Evolutionary conservation across 225 moss, liverwort and hornwort genomes (phyloP).

Genomic region (Anthoceros angustus): DNA sequence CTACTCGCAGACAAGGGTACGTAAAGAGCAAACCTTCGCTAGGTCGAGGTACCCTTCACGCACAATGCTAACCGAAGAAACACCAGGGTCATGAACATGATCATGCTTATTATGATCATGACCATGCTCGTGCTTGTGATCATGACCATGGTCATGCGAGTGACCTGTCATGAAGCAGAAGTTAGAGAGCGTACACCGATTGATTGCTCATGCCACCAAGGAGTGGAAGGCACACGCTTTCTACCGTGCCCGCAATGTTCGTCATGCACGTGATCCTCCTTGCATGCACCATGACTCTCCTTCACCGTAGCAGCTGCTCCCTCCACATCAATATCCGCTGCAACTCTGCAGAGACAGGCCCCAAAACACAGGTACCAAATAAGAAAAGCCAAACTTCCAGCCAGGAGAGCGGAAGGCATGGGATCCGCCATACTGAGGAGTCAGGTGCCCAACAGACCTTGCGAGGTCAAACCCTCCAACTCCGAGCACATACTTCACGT

Average conservation of each 20-base stretch:
- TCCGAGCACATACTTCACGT: slow-evolving; percentile 85
- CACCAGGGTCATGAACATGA: slow-evolving; percentile 81
- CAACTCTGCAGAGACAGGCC: slow-evolving; percentile 37
- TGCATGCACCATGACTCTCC: slow-evolving; percentile 11
- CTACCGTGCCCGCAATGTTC: slow-evolving; percentile 2
- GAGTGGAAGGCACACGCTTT: background rate
- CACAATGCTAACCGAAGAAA: slow-evolving; percentile 82
- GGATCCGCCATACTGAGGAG: background rate
- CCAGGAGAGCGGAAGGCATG: too few relatives aligned
- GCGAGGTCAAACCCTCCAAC: slow-evolving; percentile 92
- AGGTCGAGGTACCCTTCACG: slow-evolving; percentile 79
- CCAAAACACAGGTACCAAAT: background rate
- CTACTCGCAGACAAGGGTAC: background rate
- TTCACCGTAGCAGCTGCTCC: slow-evolving; percentile 20
- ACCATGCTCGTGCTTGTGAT: slow-evolving; percentile 40
- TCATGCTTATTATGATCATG: slow-evolving; percentile 27
- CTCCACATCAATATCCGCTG: slow-evolving; percentile 42
- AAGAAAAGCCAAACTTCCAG: background rate
- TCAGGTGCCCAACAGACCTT: slow-evolving; percentile 31
- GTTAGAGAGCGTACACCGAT: background rate
- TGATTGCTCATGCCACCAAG: slow-evolving; percentile 17
- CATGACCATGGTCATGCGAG: slow-evolving; percentile 38
- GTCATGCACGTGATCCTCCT: slow-evolving; percentile 10
- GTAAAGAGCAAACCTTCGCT: slow-evolving; percentile 42
- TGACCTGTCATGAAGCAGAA: slow-evolving; percentile 5